Evolutionary conservation across 257 asterid genomes (phyloP), one percentile per base, ranked within the genome.

Genomic region (Salvia miltiorrhiza): DNA sequence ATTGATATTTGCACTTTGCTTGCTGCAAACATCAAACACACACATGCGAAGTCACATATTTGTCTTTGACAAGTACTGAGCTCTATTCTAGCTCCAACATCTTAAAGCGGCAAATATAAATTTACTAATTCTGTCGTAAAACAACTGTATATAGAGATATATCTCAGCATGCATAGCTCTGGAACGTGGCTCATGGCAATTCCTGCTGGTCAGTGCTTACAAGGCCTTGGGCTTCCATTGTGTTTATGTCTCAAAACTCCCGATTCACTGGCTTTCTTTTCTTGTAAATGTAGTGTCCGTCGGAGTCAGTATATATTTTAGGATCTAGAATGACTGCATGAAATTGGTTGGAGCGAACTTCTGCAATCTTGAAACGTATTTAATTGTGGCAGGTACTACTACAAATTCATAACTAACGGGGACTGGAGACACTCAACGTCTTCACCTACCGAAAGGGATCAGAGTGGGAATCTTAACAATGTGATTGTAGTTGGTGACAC

Each of bases 361-460:
- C 16, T 44, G 39, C 56, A 60, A 65, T 55, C 12, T 8, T 11
- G 26, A 66, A 16, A 47, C 3, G n/a, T 77, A 3, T 73, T 52
- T 77, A 53, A 68, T 43, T 43, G 55, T 79, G 73, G 74, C 83
- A 94, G 96, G 81, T 90, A 87, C 78, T 92, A 88, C 70, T 90
- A 94, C 80, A 94, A 90, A 73, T 94, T 79, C 75, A 87, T 94
- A 52, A 77, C 80, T 16, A 87, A 67, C 35, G 96, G 93, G 65
- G 79, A 90, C 66, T 94, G 99, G 99, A 94, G 89, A 76, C 95
- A 93, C 77, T 90, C 99, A 69, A 82, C 90, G 32, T 33, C 81
- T 77, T 94, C 96, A 28, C 97, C 97, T 5, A 90, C 88, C 6
- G 97, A 94, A 85, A 89, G 99, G 76, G 99, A 94, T 61, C 85